Base-by-base conservation (phyloP, 768 basidiomycete species). In the Melanogaster broomeanus region DNA sequence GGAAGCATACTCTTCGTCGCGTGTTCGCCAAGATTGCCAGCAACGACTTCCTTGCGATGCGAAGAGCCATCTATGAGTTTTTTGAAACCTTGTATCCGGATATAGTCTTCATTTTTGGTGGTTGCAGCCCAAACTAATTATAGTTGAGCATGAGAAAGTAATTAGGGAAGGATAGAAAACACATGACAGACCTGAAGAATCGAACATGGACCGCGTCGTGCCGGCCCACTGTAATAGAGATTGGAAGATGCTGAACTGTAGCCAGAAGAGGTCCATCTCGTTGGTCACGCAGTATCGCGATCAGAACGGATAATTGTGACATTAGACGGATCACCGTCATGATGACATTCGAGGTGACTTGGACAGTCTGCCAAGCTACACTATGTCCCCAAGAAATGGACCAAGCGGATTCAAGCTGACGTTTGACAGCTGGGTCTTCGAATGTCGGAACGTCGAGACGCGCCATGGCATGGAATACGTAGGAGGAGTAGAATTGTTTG, bases 381-480 rank as follows among this genome's bases (percentile, higher is more conserved):
- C 73, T 79, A 6, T 71, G 65, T 51, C 57, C 72, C 48, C 70
- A 67, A 10, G 80, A 75, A n/a, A 68, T 71, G 6, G 73, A 66
- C 48, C 75, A 73, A n/a, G 77, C 74, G 22, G 79, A 67, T 49
- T 87, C 80, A 24, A 91, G 70, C 57, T 88, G 88, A 25, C 79
- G 74, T 57, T 84, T 84, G 8, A 90, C 73, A 8, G 77, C 76
- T 6, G 85, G 76, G 65, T 90, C 86, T 49, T 84, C 78, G 51
- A 82, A 90, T 0, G 89, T 89, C 1, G 88, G 87, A 2, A 90
- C 75, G 64, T 92, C 89, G 28, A 92, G 77, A 7, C 89, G 80
- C 18, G 80, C 82, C 65, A 86, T 78, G 10, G 85, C 83, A 27
- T 74, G 72, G 65, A 89, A 90, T 48, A 81, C 80, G 56, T 85